Base-by-base conservation (phyloP, 2,329 filamentous ascomycete species). In the Phialophora tarda region DNA sequence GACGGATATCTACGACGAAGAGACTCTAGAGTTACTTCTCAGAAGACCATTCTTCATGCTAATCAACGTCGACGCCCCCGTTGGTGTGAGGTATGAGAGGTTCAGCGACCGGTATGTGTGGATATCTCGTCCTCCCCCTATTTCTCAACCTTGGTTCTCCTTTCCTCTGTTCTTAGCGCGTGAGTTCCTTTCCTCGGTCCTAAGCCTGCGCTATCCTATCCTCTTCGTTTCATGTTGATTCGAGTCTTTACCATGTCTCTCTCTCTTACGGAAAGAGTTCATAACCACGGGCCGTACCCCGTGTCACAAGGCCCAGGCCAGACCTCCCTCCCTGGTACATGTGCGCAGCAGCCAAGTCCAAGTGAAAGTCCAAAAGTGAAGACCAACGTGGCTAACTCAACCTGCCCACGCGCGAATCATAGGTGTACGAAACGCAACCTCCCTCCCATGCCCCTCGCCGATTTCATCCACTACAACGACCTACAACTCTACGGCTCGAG, bases 31-130 rank as follows among this genome's bases (percentile, higher is more conserved):
- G 73, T 84, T 88, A 26, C 87, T 97, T 59, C 81, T 89, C 66
- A 85, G 89, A 23, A 87, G 95, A 7, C 95, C 95, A 0, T 97
- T 97, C 82, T 98, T 98, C 82, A 85, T 99, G 58, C 86, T 98
- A 38, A 83, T 99, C 74, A 94, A 92, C 77, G 88, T 98, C 56
- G 94, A 98, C 78, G 94, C 93, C 4, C 95, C 95, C 1, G 84
- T 97, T 54, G 90, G 86, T 58, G 83, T 94, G 53, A 90, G 95
- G 60, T 97, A 92, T 91, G 84, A 86, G 73, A 89, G 95, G 54
- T 93, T 91, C 81, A 87, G 86, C 69, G 78, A 84, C 66, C 83
- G 85, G 78, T 82, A 74, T 68, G 74, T 65, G 23, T 47, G 48
- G 38, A 38, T 44, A 44, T n/a, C 38, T 44, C 38, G 3, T n/a